These are phyloP conservation scores for Rubia tinctorum DNA, from an alignment of 305 asterid genomes.

Conservation along the genomic window DNA sequence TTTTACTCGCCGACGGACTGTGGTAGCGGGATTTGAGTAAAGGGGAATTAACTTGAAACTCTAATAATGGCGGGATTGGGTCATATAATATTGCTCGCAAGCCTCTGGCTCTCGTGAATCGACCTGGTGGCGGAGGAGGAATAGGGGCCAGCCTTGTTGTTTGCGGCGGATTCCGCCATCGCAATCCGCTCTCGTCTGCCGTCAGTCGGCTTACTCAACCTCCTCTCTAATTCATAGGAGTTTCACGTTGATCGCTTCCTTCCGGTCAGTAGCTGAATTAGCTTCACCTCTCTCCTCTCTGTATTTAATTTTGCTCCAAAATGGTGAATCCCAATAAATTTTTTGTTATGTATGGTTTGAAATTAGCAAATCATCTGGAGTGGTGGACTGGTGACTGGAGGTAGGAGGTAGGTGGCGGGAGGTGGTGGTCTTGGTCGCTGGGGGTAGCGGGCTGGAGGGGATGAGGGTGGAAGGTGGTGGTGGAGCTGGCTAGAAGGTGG, in stretches of 20 bases:
- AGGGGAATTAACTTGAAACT: background rate
- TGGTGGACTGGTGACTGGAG: too few species aligned
- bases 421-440: too few species aligned
- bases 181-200: constrained; percentile 69
- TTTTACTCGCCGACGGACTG: too few species aligned
- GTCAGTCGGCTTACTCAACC: constrained; percentile 77
- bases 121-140: constrained; percentile 27
- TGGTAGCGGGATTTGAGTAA: too few species aligned
- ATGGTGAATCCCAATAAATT: too few species aligned
- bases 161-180: constrained; percentile 55
- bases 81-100: constrained; percentile 90
- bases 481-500: too few species aligned
- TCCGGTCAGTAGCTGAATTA: constrained; percentile 40
- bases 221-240: constrained; percentile 86
- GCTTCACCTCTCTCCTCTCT: background rate
- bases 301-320: background rate
- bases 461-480: too few species aligned
- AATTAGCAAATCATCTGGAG: too few species aligned
- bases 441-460: too few species aligned
- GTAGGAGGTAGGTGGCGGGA: too few species aligned
- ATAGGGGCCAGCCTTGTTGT: constrained; percentile 34
- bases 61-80: constrained; percentile 23
- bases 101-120: constrained; percentile 65
- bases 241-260: constrained; percentile 82
- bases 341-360: too few species aligned